Conservation (phyloP, 2,329 filamentous ascomycete genomes). For the Pyrenophora teres region DNA sequence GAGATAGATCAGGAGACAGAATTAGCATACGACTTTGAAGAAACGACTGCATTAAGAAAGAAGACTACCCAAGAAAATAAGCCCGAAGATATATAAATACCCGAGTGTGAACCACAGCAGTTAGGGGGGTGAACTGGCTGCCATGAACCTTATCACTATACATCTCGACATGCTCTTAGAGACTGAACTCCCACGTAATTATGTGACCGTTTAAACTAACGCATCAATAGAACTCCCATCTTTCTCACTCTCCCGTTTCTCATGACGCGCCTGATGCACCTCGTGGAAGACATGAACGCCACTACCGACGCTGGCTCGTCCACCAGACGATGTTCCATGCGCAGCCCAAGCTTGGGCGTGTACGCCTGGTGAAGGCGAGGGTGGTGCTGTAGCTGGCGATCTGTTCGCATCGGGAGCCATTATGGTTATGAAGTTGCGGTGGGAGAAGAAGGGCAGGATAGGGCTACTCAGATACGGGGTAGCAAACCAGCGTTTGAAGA, state of each 20-base stretch:
- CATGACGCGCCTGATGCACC: slow-evolving; percentile 24
- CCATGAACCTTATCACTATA: too few species aligned
- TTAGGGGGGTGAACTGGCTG: too few species aligned
- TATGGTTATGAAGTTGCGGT: slow-evolving; percentile 6
- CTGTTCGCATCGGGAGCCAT: background rate
- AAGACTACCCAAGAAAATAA: too few species aligned
- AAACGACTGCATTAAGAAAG: too few species aligned
- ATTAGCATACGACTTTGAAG: too few species aligned
- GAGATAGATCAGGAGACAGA: too few species aligned
- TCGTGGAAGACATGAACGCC: slow-evolving; percentile 37
- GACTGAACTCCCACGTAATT: background rate
- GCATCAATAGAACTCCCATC: slow-evolving; percentile 8
- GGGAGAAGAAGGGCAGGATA: slow-evolving; percentile 29
- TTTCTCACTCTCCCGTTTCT: slow-evolving; percentile 9
- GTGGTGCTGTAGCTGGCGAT: background rate
- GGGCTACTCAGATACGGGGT: slow-evolving; percentile 3
- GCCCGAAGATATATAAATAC: too few species aligned
- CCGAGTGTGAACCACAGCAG: too few species aligned
- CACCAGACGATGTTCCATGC: slow-evolving; percentile 5
- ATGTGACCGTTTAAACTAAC: background rate
- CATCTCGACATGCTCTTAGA: too few species aligned
- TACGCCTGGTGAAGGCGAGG: slow-evolving; percentile 14
- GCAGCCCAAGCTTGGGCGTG: slow-evolving; percentile 33
- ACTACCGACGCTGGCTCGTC: slow-evolving; percentile 2
- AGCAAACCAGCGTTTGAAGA: slow-evolving; percentile 29